Evolutionary conservation across 1,139 yeast genomes (phyloP), one percentile per base, ranked within the genome.

Genomic region (Lodderomyces parapsilosis): DNA sequence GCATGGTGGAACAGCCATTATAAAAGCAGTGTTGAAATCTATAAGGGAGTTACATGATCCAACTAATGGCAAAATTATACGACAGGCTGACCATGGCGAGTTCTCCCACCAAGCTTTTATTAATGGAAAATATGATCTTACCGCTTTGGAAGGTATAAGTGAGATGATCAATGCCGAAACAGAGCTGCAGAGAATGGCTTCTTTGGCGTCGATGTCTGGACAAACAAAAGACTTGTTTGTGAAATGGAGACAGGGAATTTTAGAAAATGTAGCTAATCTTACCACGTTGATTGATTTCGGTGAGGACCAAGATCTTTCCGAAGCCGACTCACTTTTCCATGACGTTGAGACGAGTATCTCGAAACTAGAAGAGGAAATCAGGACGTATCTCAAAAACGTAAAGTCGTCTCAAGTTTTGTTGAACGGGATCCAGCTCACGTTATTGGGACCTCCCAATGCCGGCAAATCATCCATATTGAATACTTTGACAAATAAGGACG

Each of bases 211-310:
- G 17, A 80, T 91, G 52, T 77, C 81, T 5, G 98, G 98, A 1
- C 66, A 74, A 36, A 80, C 83, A 40, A 80, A 76, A 46, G 49
- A 56, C 7, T 52, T 76, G 18, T 88, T 89, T 55, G 60, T 60
- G 5, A 39, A 57, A 1, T 91, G 99, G 98, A 72, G 97, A 54
- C 59, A 71, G 10, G 66, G 72, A 18, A 74, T 93, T 1, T 71
- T 93, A 2, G 69, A 80, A 4, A 76, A 81, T 49, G 78, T 86
- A 44, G 96, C 96, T 0, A 65, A 85, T 42, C 62, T 93, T 39
- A 83, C 98, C 0, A 96, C 98, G 0, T 75, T 91, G 2, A 88
- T 93, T 40, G 99, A 94, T 63, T 93, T 93, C 59, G 97, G 96
- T n/a, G 99, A 93, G 51, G 96, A 89, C 51, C 88, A 87, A 43